These are phyloP conservation scores for Oryza meyeriana DNA, from an alignment of 176 grass and related monocot species.

Conservation along the genomic window DNA sequence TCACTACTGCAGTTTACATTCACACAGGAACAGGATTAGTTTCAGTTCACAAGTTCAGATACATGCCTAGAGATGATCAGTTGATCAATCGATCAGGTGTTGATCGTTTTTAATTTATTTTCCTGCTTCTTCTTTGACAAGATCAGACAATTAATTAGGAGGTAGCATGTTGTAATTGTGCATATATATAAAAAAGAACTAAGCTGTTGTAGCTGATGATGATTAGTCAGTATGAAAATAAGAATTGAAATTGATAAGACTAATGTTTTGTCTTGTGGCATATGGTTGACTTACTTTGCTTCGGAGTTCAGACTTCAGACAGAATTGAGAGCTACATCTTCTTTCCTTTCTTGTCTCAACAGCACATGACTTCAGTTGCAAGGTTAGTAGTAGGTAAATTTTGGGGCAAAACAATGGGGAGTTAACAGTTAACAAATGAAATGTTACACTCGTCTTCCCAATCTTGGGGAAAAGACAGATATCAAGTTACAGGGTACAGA, in stretches of 20 bases:
- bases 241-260: not conserved
- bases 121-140: not conserved
- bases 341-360: not conserved
- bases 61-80: not conserved
- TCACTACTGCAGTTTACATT: not conserved
- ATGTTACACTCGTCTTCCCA: constrained; percentile 1
- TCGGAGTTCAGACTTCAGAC: not conserved
- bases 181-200: not conserved
- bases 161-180: not conserved
- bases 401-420: not conserved
- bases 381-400: not conserved
- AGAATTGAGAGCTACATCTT: not conserved
- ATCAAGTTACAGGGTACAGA: constrained; percentile 10
- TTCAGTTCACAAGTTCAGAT: constrained; percentile 1
- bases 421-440: constrained; percentile 9
- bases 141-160: constrained; percentile 1
- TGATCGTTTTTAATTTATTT: not conserved
- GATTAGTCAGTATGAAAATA: constrained; percentile 12
- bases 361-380: not conserved
- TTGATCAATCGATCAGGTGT: not conserved
- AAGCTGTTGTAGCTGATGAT: not conserved
- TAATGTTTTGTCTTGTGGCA: not conserved
- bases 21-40: not conserved
- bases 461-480: not conserved
- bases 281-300: not conserved